Evolutionary conservation across 2,329 filamentous ascomycete genomes (phyloP).

Genomic region (Cladosporium austrohemisphaericum): DNA sequence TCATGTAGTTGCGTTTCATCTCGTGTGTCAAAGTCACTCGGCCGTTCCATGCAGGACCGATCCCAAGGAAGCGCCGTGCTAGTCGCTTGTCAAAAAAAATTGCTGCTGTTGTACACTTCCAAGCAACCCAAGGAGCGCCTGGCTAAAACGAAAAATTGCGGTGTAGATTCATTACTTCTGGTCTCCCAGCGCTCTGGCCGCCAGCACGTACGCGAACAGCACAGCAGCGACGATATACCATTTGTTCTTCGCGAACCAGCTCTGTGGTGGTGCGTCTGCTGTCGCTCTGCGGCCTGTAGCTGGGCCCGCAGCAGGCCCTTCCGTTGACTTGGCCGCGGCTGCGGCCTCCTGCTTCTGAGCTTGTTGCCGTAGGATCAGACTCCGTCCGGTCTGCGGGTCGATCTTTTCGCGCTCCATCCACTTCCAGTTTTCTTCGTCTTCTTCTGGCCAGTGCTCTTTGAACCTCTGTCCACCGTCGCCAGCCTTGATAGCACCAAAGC

Average conservation of each 20-base stretch:
- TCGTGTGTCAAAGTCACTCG: not conserved
- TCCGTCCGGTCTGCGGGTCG: slow-evolving; percentile 67
- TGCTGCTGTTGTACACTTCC: slow-evolving; percentile 4
- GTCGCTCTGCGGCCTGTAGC: slow-evolving; percentile 76
- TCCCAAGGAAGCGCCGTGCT: not conserved
- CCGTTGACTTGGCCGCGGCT: slow-evolving; percentile 61
- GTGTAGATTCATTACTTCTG: slow-evolving; percentile 15
- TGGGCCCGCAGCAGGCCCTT: slow-evolving; percentile 56
- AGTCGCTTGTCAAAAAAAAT: not conserved
- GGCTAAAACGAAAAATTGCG: not conserved
- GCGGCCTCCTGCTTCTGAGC: slow-evolving; percentile 58
- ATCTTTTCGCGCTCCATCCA: slow-evolving; percentile 85
- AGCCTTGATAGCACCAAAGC: slow-evolving; percentile 75
- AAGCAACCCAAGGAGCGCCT: slow-evolving; percentile 6
- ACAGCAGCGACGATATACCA: slow-evolving; percentile 65
- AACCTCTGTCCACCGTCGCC: slow-evolving; percentile 94
- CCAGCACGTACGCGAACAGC: slow-evolving; percentile 77
- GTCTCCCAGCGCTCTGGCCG: slow-evolving; percentile 68
- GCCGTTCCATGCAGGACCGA: not conserved
- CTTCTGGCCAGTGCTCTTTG: slow-evolving; percentile 79
- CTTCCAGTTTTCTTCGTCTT: slow-evolving; percentile 84
- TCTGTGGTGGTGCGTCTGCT: slow-evolving; percentile 66
- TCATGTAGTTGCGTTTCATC: too few relatives aligned
- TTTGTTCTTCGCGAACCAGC: slow-evolving; percentile 80
- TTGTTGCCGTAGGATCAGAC: slow-evolving; percentile 28